Base-by-base conservation (phyloP, 495 filamentous ascomycete species). In the Beverwykella pulmonaria region DNA sequence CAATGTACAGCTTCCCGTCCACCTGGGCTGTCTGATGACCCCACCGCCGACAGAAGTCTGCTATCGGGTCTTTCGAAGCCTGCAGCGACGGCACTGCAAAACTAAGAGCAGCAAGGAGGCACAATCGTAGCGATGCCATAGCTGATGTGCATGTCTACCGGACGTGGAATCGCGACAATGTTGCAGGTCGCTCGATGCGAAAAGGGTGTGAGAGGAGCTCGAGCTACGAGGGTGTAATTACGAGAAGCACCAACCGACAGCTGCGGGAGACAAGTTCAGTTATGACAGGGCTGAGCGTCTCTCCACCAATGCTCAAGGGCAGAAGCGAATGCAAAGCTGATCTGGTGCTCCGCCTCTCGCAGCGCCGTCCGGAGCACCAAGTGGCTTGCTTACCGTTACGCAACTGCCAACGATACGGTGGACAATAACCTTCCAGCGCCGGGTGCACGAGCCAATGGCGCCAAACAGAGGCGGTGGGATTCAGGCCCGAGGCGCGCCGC, bases 21-120 rank as follows among this genome's bases (percentile, higher is more conserved):
- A 86, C 75, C 0, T 82, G 75, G 5, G 82, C 75, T 2, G 81
- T 80, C 67, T 83, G 81, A 57, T 83, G 82, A 22, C 79, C 79
- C 63, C 80, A 84, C 36, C 82, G 74, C 30, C 82, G 72, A 61
- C 82, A 84, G 41, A 83, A 84, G 61, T 82, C 76, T 27, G 75
- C 78, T 41, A 83, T 54, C 0, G 80, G 80, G 58, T 83, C 70
- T 57, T 75, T 72, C 47, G 69, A 47, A 8, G 52, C 41, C 47
- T 71, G 65, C 54, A 68, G 60, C 30, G 69, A 71, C 25, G 2
- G 50, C 5, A 49, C 52, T 29, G 65, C 65, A 22, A 71, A 65
- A 48, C 27, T 61, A 60, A 71, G 49, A 46, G 56, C 69, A 59
- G 55, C 56, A 25, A 71, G 19, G 12, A 71, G 29, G 69, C 59